Conservation (phyloP, 345 rosid genomes). For the Syzygium aqueum region DNA sequence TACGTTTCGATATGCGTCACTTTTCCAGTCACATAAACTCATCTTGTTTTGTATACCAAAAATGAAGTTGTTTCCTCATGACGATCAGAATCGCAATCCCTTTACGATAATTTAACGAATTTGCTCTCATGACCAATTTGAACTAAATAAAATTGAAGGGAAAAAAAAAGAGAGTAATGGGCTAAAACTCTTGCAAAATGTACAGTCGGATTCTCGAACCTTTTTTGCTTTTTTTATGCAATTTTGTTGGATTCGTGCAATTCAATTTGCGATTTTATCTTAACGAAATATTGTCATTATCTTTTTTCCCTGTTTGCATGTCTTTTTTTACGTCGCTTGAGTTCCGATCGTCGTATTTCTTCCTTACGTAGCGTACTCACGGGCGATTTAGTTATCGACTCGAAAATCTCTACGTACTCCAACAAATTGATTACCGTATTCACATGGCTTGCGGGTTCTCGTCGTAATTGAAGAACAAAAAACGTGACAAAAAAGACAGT, state of each 20-base stretch:
- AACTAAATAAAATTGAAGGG: background rate
- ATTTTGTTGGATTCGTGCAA: background rate
- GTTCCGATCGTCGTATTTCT: no score
- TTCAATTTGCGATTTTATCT: background rate
- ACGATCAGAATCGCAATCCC: background rate
- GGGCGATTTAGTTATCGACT: background rate
- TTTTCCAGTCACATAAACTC: background rate
- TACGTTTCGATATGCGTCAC: background rate
- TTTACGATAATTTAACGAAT: no score
- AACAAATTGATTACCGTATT: no score
- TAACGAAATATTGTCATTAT: background rate
- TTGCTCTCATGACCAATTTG: background rate
- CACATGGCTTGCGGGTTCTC: background rate
- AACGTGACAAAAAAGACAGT: background rate
- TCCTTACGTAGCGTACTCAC: background rate
- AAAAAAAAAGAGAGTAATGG: background rate
- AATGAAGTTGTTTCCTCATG: background rate
- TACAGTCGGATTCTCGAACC: no score
- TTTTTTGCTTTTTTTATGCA: no score
- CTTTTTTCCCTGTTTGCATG: background rate
- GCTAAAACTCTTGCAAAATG: background rate
- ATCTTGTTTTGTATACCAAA: background rate
- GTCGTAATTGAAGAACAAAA: background rate
- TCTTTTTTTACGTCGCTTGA: background rate
- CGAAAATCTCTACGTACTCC: background rate